Percentiles rank a stretch among this genome's conserved stretches.
Evolutionary conservation across 805 yeast species (phyloP).

Genomic region (Schwanniomyces vanrijiae): DNA sequence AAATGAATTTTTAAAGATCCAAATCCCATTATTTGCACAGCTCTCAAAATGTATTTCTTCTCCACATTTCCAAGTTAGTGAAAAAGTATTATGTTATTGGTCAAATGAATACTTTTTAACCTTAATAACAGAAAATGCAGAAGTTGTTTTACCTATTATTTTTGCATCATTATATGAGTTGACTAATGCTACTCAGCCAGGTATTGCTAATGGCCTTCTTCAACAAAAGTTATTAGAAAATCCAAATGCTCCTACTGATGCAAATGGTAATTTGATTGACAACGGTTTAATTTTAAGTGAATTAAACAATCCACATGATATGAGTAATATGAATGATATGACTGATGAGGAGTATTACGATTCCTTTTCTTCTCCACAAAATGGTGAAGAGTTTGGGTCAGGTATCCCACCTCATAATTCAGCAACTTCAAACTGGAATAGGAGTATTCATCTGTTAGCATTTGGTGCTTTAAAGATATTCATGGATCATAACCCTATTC

Average conservation of each 20-base stretch:
- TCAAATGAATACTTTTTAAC: conserved; percentile 91
- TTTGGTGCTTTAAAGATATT: conserved; percentile 88
- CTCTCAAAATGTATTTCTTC: conserved; percentile 90
- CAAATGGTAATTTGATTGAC: conserved; percentile 43
- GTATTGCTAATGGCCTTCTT: conserved; percentile 39
- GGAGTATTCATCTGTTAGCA: conserved; percentile 88
- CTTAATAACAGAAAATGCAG: conserved; percentile 88
- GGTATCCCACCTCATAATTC: conserved; percentile 43
- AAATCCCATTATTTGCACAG: conserved; percentile 91
- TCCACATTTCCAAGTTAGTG: conserved; percentile 96
- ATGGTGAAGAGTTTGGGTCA: conserved; percentile 32
- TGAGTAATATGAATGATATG: conserved; percentile 27
- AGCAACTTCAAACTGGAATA: conserved; percentile 78
- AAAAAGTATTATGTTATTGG: conserved; percentile 92
- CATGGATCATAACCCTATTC: conserved; percentile 86
- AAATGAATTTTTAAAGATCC: conserved; percentile 83
- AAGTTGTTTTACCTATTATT: conserved; percentile 86
- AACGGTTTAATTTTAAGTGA: conserved; percentile 32
- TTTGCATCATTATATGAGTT: conserved; percentile 88
- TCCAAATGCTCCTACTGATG: conserved; percentile 39
- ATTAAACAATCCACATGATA: conserved; percentile 15
- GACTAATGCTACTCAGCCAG: conserved; percentile 52
- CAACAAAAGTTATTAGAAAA: conserved; percentile 38
- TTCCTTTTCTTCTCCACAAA: conserved; percentile 36
- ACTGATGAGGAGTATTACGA: conserved; percentile 47